Evolutionary conservation across 2,329 filamentous ascomycete genomes (phyloP).

Genomic region (Pochonia chlamydosporia): DNA sequence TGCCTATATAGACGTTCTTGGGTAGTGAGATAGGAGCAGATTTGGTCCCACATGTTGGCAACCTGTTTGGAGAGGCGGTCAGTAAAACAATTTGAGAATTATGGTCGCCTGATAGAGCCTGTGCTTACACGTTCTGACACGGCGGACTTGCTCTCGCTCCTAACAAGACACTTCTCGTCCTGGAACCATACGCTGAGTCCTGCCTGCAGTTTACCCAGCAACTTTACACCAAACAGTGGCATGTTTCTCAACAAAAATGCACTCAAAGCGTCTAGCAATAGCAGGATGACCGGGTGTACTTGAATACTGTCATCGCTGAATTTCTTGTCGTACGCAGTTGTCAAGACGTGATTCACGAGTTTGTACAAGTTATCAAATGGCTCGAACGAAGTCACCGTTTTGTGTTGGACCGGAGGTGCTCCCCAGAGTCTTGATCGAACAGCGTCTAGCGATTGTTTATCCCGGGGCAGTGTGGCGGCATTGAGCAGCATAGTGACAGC

Average conservation of each 20-base stretch:
- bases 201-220: slow-evolving; percentile 55
- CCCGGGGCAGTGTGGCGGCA: slow-evolving; percentile 48
- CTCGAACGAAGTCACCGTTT: slow-evolving; percentile 48
- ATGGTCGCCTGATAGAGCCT: slow-evolving; percentile 26
- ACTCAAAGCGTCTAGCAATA: slow-evolving; percentile 18
- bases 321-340: slow-evolving; percentile 45
- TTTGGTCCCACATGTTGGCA: slow-evolving; percentile 39
- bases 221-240: slow-evolving; percentile 26
- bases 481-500: slow-evolving; percentile 32
- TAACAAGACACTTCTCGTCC: slow-evolving; percentile 43
- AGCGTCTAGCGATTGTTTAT: slow-evolving; percentile 58
- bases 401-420: slow-evolving; percentile 19
- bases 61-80: slow-evolving; percentile 13
- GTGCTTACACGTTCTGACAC: slow-evolving; percentile 32
- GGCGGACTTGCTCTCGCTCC: slow-evolving; percentile 32
- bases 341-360: slow-evolving; percentile 48
- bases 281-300: slow-evolving; percentile 12
- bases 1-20: slow-evolving; percentile 30
- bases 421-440: slow-evolving; percentile 61
- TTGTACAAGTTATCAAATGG: slow-evolving; percentile 63
- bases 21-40: slow-evolving; percentile 35
- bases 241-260: slow-evolving; percentile 28
- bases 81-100: no score
- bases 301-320: no score
- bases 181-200: slow-evolving; percentile 59